Evolutionary conservation across 352 stramenopile genomes (phyloP), one percentile per base, ranked within the genome.

Genomic region (Phytophthora sojae): DNA sequence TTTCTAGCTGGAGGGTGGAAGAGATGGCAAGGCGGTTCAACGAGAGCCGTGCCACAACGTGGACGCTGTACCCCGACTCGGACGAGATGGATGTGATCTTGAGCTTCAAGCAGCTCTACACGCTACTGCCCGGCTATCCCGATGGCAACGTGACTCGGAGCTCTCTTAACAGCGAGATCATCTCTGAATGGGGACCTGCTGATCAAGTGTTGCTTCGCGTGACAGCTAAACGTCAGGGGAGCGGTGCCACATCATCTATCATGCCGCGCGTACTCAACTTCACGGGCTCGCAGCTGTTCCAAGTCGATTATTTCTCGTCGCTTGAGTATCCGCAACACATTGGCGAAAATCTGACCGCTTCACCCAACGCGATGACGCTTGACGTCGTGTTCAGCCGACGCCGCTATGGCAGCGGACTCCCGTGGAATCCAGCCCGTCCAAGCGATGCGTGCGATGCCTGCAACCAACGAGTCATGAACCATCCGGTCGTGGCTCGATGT

Each of bases 41-140:
- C 42, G 75, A 88, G 32, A 70, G 69, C 11, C 60, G 72, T 6
- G 67, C 39, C 44, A 86, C 79, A 9, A 80, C 67, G 3, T 89
- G 79, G 81, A 79, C 75, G 23, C 54, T 89, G 19, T 79, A 76
- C 9, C 64, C 76, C 5, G 67, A 71, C 26, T 65, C 57, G 14
- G 63, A 78, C 47, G 69, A 83, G 49, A 69, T 89, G 58, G 79
- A 89, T 56, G 53, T 83, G 7, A 73, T 82, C 4, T 54, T 88
- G 51, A 89, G 82, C 63, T 83, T 89, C 67, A 87, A 88, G 66
- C 82, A 88, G 61, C 69, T 89, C 6, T 86, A 80, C 71, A 86
- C 82, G 39, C 44, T 85, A 11, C 57, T 88, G n/a, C 75, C 81
- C 1, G 75, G 71, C 11, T 83, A 78, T 55, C 67, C 61, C 7